Conservation (phyloP, 1,284 basidiomycete species). For the Trichosporon coremiiforme region DNA sequence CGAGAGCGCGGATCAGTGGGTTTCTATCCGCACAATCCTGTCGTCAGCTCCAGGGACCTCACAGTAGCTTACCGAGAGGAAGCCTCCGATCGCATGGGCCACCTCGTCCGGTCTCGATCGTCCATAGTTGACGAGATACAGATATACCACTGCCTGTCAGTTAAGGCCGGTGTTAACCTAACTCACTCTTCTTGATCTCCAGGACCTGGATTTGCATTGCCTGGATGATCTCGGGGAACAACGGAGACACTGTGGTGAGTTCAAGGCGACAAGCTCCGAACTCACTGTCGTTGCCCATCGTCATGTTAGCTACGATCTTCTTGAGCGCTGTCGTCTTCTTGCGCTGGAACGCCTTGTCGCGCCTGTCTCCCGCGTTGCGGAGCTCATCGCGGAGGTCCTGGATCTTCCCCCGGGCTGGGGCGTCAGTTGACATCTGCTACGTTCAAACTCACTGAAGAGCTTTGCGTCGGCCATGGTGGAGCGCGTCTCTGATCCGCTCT, state of each 20-base stretch:
- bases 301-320: constrained; percentile 96
- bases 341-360: constrained; percentile 91
- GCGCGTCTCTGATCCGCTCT: constrained; percentile 9
- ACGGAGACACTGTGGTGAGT: constrained; percentile 75
- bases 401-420: constrained; percentile 75
- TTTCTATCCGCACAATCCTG: constrained; percentile 93
- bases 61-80: constrained; percentile 64
- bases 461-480: constrained; percentile 56
- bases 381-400: constrained; percentile 78
- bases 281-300: constrained; percentile 95
- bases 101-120: constrained; percentile 94
- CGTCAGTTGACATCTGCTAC: not conserved
- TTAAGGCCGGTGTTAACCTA: not conserved
- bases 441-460: constrained; percentile 51
- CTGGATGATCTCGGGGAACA: constrained; percentile 96
- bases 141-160: constrained; percentile 76
- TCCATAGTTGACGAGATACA: constrained; percentile 98
- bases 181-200: constrained; percentile 97
- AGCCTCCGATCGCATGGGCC: constrained; percentile 95
- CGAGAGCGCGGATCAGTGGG: constrained; percentile 90
- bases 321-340: constrained; percentile 82
- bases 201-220: constrained; percentile 77
- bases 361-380: constrained; percentile 76
- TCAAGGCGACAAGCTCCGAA: constrained; percentile 41
- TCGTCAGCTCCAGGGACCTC: constrained; percentile 13